Percentiles rank a stretch among this genome's conserved stretches.
Conservation (phyloP, 2,329 filamentous ascomycete genomes). For the Ophiocordyceps unilateralis region DNA sequence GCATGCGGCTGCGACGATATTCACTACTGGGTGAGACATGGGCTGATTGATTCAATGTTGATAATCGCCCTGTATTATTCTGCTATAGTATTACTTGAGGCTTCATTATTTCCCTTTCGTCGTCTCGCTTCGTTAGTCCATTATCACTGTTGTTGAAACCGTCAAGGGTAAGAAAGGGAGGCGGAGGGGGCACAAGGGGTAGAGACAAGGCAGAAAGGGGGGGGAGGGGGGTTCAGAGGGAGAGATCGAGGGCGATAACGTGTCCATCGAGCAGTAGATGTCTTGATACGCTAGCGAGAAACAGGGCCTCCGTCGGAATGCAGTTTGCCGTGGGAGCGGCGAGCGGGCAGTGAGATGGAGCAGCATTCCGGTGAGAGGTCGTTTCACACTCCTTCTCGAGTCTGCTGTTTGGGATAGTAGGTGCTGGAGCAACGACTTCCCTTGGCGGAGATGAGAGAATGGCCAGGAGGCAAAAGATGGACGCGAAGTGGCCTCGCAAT, state of each 20-base stretch:
- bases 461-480: too few species aligned
- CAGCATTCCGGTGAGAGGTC: background rate
- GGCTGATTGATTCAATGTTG: background rate
- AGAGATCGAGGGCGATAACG: background rate
- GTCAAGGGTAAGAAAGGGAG: too few species aligned
- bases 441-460: too few species aligned
- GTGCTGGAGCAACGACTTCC: too few species aligned
- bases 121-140: background rate
- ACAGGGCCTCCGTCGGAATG: background rate
- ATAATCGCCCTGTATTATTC: background rate
- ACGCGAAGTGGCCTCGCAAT: background rate
- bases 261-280: too few species aligned
- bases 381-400: background rate
- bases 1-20: background rate
- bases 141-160: background rate
- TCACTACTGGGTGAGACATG: background rate
- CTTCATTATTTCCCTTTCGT: background rate
- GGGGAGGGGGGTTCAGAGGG: background rate
- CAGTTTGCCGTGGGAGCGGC: background rate
- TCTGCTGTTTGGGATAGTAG: background rate
- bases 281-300: background rate
- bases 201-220: background rate
- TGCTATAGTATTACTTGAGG: background rate
- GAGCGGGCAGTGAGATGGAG: background rate
- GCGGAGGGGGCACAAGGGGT: background rate